phyloP scores from a whole-genome alignment of 169 alveolate species.

The Condylostoma magnum region DNA sequence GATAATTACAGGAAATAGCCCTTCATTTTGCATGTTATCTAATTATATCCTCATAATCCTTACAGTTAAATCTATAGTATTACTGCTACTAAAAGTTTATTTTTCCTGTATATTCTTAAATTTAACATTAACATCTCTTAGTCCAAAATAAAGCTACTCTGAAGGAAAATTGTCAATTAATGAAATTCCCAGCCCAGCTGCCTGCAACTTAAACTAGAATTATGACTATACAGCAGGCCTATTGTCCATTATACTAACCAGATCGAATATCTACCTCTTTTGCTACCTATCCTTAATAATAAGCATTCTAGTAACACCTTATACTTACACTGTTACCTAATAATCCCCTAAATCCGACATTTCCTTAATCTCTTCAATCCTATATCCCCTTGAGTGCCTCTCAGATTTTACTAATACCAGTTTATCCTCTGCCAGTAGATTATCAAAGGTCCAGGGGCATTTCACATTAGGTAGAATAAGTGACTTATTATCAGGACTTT shows the following conservation, averaged over 20 bases:
- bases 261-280: too few species aligned
- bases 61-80: neutral
- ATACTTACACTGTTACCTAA: neutral
- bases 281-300: neutral
- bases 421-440: neutral
- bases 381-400: neutral
- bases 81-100: neutral
- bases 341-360: slow-evolving; percentile 1
- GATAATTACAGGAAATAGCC: slow-evolving; percentile 16
- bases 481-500: neutral
- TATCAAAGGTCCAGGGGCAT: slow-evolving; percentile 15
- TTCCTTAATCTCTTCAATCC: neutral
- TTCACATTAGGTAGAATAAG: neutral
- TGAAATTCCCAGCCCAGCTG: slow-evolving; percentile 17
- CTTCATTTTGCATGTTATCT: slow-evolving; percentile 14
- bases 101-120: neutral
- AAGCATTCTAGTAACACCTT: slow-evolving; percentile 2
- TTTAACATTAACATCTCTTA: neutral
- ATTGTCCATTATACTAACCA: neutral
- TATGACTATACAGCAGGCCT: neutral
- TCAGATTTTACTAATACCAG: neutral
- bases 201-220: neutral
- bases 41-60: neutral
- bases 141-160: neutral
- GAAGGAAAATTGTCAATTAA: neutral